phyloP scores from a whole-genome alignment of 345 rosid genomes.

The Melaleuca alternifolia region DNA sequence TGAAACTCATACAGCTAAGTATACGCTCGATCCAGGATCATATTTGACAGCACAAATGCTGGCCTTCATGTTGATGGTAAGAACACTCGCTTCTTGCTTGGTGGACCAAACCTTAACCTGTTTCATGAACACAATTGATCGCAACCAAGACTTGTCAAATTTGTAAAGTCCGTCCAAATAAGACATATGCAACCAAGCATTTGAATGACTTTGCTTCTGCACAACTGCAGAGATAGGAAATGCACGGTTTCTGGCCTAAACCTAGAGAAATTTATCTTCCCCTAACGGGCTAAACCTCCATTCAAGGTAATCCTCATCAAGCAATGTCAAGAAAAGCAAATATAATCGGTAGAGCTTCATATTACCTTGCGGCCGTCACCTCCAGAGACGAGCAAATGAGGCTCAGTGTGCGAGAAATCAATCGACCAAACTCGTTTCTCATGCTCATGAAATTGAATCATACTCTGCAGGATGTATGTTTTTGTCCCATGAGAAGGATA shows the following conservation, averaged over 20 bases:
- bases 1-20: slow-evolving; percentile 38
- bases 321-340: neutral
- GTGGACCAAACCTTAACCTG: slow-evolving; percentile 70
- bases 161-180: neutral
- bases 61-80: slow-evolving; percentile 46
- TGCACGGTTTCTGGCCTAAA: neutral
- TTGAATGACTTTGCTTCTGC: neutral
- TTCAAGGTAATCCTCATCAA: neutral
- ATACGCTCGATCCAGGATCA: slow-evolving; percentile 51
- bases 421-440: slow-evolving; percentile 64
- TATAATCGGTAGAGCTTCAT: neutral
- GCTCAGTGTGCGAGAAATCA: slow-evolving; percentile 51
- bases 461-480: slow-evolving; percentile 21
- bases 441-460: slow-evolving; percentile 59
- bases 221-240: neutral
- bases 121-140: neutral
- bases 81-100: slow-evolving; percentile 53
- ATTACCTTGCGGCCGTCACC: slow-evolving; percentile 55
- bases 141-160: neutral
- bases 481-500: neutral
- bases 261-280: neutral
- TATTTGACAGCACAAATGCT: slow-evolving; percentile 55
- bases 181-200: neutral
- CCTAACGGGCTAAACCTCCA: neutral
- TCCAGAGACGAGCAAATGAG: slow-evolving; percentile 58